Evolutionary conservation across 768 basidiomycete genomes (phyloP), one percentile per base, ranked within the genome.

Genomic region (Auricularia cornea): DNA sequence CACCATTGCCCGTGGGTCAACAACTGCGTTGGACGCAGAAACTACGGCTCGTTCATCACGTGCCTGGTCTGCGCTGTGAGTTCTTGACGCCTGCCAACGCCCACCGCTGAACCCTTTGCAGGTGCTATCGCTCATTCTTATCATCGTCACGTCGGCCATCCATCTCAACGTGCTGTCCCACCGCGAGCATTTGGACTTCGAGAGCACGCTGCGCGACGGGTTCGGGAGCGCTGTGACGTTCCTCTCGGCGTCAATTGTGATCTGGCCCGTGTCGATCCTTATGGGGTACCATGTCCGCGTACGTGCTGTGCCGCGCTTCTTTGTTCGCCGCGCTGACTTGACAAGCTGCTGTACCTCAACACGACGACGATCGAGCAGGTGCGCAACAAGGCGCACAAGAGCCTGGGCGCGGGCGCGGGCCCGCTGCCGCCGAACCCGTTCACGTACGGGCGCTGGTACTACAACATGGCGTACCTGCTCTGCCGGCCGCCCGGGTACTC

Each of bases 301-400:
- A 73, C 71, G 90, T 78, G 4, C 54, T 41, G 44, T 48, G 20
- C 44, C 23, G 44, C 51, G 51, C 26, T 62, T 23, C n/a, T n/a
- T n/a, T n/a, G n/a, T n/a, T 29, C 18, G 12, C 16, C 26, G 12
- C 10, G 33, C 16, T 14, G 57, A 29, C 30, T 31, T 33, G 26
- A 28, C 38, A 72, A 92, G 88, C 80, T 98, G 59, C 75, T 96
- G 61, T 72, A 94, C 33, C 78, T 94, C 66, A 95, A 96, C 73
- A 81, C 93, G 38, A 97, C 95, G 10, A 98, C 94, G n/a, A 94
- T 98, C 65, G 95, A 98, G 77, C 70, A 93, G 89, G 93, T 96
- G 68, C 86, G 94, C 64, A 91, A 89, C 67, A 86, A 89, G 74
- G 90, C 91, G 20, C 89, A 92, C 72, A 87, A 85, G 67, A 79